Conservation (phyloP, 768 basidiomycete genomes). For the Naganishia friedmannii region DNA sequence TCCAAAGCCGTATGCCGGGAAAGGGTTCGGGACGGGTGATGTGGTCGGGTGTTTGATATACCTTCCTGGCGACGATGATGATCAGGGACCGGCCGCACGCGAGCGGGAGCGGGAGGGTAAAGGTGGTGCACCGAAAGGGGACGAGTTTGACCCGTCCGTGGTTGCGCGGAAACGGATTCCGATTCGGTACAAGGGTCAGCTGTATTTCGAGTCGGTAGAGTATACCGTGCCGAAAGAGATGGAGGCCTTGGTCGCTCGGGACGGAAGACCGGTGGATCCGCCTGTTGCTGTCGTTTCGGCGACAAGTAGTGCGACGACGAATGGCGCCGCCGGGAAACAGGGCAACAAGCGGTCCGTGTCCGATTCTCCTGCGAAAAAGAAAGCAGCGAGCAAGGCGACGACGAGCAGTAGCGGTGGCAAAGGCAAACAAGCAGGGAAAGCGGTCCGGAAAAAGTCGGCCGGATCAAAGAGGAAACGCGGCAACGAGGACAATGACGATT, state of each 20-base stretch:
- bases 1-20: slow-evolving; percentile 66
- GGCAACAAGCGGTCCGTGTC: slow-evolving; percentile 39
- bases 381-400: slow-evolving; percentile 55
- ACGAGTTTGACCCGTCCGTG: slow-evolving; percentile 75
- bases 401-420: not conserved
- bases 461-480: slow-evolving; percentile 2
- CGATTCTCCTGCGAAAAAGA: slow-evolving; percentile 64
- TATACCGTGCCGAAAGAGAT: slow-evolving; percentile 88
- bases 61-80: slow-evolving; percentile 58
- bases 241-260: slow-evolving; percentile 74
- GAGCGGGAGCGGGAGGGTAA: not conserved
- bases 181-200: slow-evolving; percentile 93
- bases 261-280: slow-evolving; percentile 46
- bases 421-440: slow-evolving; percentile 57
- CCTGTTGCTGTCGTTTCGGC: slow-evolving; percentile 35
- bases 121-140: slow-evolving; percentile 40
- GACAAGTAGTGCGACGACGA: slow-evolving; percentile 4
- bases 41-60: slow-evolving; percentile 90
- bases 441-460: slow-evolving; percentile 31
- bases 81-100: too few relatives aligned
- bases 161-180: slow-evolving; percentile 84
- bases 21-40: slow-evolving; percentile 75
- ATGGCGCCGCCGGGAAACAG: not conserved
- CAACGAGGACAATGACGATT: not conserved
- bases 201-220: slow-evolving; percentile 90